Evolutionary conservation across 805 yeast genomes (phyloP).

Genomic region (Priceomyces castillae): DNA sequence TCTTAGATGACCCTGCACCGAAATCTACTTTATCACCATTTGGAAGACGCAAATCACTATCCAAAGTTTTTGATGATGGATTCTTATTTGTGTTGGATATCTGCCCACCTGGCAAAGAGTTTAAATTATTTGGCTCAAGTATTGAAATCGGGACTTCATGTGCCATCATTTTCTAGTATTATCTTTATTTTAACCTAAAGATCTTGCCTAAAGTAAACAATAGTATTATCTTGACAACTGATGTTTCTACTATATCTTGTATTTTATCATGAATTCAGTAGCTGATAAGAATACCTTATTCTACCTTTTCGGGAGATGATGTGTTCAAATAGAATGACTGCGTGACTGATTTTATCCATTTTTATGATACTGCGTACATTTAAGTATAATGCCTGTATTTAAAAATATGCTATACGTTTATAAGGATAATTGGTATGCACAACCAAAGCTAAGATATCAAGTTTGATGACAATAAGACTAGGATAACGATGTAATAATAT

Average conservation of each 20-base stretch:
- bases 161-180: constrained; percentile 24
- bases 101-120: constrained; percentile 3
- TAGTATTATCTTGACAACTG: too few species aligned
- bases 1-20: constrained; percentile 16
- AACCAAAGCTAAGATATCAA: too few species aligned
- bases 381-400: background rate
- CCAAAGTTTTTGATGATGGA: constrained; percentile 5
- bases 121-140: constrained; percentile 14
- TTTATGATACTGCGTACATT: background rate
- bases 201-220: background rate
- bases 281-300: background rate
- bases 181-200: background rate
- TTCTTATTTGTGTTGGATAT: constrained; percentile 4
- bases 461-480: too few species aligned
- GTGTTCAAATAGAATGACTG: background rate
- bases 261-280: constrained; percentile 5
- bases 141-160: constrained; percentile 32
- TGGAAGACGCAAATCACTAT: constrained; percentile 23
- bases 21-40: constrained; percentile 31
- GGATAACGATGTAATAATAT: constrained; percentile 3
- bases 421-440: too few species aligned
- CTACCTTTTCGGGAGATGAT: background rate
- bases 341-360: background rate
- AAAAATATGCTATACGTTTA: too few species aligned
- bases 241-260: constrained; percentile 4